Percentiles rank a stretch among this genome's conserved stretches.
Conservation (phyloP, 1,284 basidiomycete genomes). For the Sphaerobolus stellatus region DNA sequence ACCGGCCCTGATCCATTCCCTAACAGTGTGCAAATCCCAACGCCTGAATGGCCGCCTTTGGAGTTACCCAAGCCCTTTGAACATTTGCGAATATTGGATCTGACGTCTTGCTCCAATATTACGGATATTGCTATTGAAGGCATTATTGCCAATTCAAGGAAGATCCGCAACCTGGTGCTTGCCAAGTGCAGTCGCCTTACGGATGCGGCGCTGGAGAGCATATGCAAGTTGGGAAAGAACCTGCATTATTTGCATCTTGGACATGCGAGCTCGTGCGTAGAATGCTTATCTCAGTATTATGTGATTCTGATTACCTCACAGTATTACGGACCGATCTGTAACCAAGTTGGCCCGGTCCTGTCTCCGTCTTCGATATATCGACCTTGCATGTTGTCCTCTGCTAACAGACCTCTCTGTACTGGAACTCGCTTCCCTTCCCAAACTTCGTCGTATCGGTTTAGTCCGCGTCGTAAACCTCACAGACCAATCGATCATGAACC, state of each 20-base stretch:
- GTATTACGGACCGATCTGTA: constrained; percentile 90
- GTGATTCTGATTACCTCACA: constrained; percentile 28
- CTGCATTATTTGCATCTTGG: constrained; percentile 96
- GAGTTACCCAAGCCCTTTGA: constrained; percentile 65
- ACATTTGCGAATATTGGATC: constrained; percentile 84
- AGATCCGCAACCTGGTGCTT: constrained; percentile 89
- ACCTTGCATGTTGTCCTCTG: constrained; percentile 90
- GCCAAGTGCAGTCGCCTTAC: constrained; percentile 90
- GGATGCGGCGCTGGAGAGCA: constrained; percentile 81
- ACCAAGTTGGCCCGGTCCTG: constrained; percentile 83
- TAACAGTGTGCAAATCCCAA: constrained; percentile 19
- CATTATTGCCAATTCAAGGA: constrained; percentile 84
- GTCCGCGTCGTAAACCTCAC: constrained; percentile 93
- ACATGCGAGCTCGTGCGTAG: constrained; percentile 61
- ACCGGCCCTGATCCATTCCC: constrained; percentile 20
- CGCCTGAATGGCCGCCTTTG: constrained; percentile 55
- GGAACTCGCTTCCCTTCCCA: constrained; percentile 86
- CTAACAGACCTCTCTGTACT: constrained; percentile 94
- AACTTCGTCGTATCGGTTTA: constrained; percentile 91
- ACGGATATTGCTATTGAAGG: constrained; percentile 91
- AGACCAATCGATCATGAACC: constrained; percentile 87
- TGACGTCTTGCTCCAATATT: constrained; percentile 81
- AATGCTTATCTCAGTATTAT: not conserved
- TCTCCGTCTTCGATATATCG: constrained; percentile 93
- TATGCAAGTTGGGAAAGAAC: constrained; percentile 86